Conservation (phyloP, 2,329 filamentous ascomycete genomes). For the Geosmithia flava region DNA sequence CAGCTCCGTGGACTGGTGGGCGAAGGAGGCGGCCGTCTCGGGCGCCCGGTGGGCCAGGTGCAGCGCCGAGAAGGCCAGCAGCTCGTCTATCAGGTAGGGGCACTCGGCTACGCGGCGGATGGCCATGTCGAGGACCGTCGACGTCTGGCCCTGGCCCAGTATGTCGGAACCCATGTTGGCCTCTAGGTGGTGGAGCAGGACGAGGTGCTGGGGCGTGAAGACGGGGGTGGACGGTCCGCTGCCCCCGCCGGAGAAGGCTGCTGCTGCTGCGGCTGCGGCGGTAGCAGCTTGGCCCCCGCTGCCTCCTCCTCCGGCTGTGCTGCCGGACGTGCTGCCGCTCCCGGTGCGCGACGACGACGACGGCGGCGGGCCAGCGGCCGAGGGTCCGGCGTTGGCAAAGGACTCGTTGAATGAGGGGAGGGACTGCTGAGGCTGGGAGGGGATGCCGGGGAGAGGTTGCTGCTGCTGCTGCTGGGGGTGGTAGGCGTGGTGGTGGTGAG, state of each 20-base stretch:
- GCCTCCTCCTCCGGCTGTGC: not conserved
- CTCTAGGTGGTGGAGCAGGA: constrained; percentile 24
- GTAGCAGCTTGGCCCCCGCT: not conserved
- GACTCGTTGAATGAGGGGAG: constrained; percentile 4
- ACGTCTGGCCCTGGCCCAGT: constrained; percentile 7
- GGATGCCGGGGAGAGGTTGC: not conserved
- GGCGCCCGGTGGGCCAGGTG: constrained; percentile 17
- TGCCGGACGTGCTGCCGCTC: not conserved
- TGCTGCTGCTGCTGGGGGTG: constrained; percentile 3
- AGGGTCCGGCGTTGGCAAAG: constrained; percentile 2
- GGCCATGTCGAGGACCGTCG: constrained; percentile 16
- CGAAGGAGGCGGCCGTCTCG: constrained; percentile 11
- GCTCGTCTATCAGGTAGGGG: constrained; percentile 33
- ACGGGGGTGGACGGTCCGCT: constrained; percentile 7
- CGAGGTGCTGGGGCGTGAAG: constrained; percentile 24
- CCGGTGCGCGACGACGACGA: not conserved
- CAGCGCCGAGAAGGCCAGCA: constrained; percentile 31
- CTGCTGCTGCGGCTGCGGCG: not conserved
- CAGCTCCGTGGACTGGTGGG: constrained; percentile 26
- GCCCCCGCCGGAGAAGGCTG: constrained; percentile 2
- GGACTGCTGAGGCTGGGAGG: not conserved
- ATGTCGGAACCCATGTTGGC: constrained; percentile 11
- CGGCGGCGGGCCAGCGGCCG: not conserved
- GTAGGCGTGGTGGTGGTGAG: not conserved
- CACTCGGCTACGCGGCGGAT: constrained; percentile 17